Evolutionary conservation across 2,329 filamentous ascomycete species (phyloP).

Genomic region (Neoarthrinium moseri): DNA sequence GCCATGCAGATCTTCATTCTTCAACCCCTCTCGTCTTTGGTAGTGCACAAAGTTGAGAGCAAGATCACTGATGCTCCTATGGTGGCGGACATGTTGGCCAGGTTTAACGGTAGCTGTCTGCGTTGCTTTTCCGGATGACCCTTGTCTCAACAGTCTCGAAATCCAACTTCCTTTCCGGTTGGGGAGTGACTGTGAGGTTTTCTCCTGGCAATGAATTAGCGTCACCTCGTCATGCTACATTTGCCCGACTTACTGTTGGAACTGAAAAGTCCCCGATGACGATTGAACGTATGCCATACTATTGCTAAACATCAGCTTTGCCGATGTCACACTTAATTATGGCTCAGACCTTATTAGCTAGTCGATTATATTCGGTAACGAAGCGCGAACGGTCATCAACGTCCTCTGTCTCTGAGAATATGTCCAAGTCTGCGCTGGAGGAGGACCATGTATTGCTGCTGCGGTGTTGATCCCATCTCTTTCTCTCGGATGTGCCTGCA

Average conservation of each 20-base stretch:
- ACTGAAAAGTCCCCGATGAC: slow-evolving; percentile 25
- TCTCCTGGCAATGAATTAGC: background rate
- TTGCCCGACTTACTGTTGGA: slow-evolving; percentile 16
- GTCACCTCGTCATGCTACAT: no score
- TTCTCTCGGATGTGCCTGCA: slow-evolving; percentile 11
- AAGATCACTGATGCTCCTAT: slow-evolving; percentile 55
- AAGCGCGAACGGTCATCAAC: slow-evolving; percentile 47
- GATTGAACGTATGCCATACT: slow-evolving; percentile 52
- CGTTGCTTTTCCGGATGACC: slow-evolving; percentile 27
- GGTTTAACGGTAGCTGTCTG: slow-evolving; percentile 24
- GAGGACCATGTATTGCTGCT: slow-evolving; percentile 59
- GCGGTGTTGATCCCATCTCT: slow-evolving; percentile 22
- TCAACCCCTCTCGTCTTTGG: slow-evolving; percentile 43
- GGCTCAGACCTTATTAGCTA: slow-evolving; percentile 53
- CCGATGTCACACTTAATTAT: background rate
- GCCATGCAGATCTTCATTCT: slow-evolving; percentile 52
- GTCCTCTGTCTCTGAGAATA: slow-evolving; percentile 48
- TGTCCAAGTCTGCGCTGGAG: slow-evolving; percentile 48
- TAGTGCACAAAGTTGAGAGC: slow-evolving; percentile 43
- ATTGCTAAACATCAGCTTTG: background rate
- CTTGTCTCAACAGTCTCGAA: slow-evolving; percentile 32
- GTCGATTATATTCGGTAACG: slow-evolving; percentile 57
- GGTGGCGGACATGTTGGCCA: slow-evolving; percentile 36
- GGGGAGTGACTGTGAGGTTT: slow-evolving; percentile 12
- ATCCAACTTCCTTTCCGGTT: slow-evolving; percentile 35